Base-by-base conservation (phyloP, 345 rosid genomes). In the Eutrema heterophyllum region DNA sequence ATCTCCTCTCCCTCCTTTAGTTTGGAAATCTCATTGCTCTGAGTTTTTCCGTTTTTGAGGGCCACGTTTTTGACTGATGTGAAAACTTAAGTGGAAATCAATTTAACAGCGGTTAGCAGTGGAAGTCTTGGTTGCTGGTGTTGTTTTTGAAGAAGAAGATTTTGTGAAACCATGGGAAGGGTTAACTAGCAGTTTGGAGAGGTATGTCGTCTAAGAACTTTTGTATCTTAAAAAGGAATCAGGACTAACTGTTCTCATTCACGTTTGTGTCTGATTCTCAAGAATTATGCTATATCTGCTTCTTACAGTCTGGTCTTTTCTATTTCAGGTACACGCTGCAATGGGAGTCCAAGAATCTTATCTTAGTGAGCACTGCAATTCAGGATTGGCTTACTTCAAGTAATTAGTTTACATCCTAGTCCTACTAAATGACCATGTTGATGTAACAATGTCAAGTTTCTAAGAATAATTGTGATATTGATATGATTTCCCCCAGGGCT, bases 321-420 rank as follows among this genome's bases (percentile, higher is more conserved):
- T 45, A 35, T 60, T 65, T 64, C 79, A 95, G 99, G 87, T 90
- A 90, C 81, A 92, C 79, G 7, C 81, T 92, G 76, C 95, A 87
- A 81, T 92, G 99, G 97, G 99, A 95, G 81, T 87, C 97, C 33
- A 81, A 85, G 80, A 87, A 88, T 81, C 85, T 95, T 68, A 85
- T 92, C 69, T 92, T 92, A 74, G 89, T 95, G 79, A 95, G 99
- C 91, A 89, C 97, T 57, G 92, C 97, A 16, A 88, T 95, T 84
- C 96, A 87, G 81, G 99, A 95, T 81, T 95, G 96, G 97, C 90
- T 95, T 75, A 92, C 97, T 71, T 95, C 97, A 86, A 87, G 98
- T 93, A 93, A 87, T 80, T 74, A 57, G 51, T 77, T 83, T 38
- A 10, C 55, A 49, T 59, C 66, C 61, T 54, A 72, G 45, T 62